Conservation (phyloP, 495 filamentous ascomycete genomes). For the Immersiella caudata region DNA sequence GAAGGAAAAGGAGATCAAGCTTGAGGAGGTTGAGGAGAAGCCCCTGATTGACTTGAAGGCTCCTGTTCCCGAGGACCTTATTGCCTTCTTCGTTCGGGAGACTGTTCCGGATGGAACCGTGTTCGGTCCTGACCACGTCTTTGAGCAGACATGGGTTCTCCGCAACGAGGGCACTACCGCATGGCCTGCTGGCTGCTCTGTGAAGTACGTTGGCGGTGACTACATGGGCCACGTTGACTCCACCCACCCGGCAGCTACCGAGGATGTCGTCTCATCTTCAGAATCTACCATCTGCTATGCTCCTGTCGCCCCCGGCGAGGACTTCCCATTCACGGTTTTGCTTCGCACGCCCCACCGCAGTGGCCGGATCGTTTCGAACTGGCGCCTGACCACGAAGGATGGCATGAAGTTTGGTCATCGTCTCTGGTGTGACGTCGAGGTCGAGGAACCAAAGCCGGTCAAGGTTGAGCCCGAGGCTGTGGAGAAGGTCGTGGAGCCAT, state of each 20-base stretch:
- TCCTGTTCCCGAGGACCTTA: constrained; percentile 46
- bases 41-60: constrained; percentile 33
- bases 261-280: constrained; percentile 70
- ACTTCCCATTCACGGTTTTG: constrained; percentile 77
- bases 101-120: constrained; percentile 75
- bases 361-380: constrained; percentile 88
- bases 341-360: constrained; percentile 74
- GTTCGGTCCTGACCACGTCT: constrained; percentile 66
- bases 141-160: constrained; percentile 91
- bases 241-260: constrained; percentile 70
- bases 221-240: constrained; percentile 89
- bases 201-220: constrained; percentile 91
- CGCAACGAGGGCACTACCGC: constrained; percentile 74
- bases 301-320: constrained; percentile 70
- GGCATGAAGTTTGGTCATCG: constrained; percentile 86
- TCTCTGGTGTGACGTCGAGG: constrained; percentile 90
- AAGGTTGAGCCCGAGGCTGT: constrained; percentile 7
- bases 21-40: constrained; percentile 32
- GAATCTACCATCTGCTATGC: constrained; percentile 77
- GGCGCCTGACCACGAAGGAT: constrained; percentile 84
- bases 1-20: constrained; percentile 35
- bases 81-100: constrained; percentile 80
- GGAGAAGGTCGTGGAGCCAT: constrained; percentile 4
- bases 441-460: constrained; percentile 45
- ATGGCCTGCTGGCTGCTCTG: constrained; percentile 89